Conservation (phyloP, 176 grass and related monocot species). For the Themeda triandra region DNA sequence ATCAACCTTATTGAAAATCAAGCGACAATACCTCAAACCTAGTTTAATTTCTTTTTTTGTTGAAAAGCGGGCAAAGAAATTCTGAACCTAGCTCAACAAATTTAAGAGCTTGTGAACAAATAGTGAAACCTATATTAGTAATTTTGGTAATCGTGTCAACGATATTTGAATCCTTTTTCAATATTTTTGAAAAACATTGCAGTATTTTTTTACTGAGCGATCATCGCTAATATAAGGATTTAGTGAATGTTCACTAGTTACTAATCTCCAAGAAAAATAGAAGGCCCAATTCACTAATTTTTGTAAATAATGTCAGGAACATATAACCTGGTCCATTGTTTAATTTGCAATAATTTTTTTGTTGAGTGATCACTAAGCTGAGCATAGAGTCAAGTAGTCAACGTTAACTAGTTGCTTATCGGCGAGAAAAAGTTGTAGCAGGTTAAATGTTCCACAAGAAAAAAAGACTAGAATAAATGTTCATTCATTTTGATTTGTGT, state of each 20-base stretch:
- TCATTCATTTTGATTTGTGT: background rate
- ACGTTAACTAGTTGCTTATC: background rate
- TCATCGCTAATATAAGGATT: background rate
- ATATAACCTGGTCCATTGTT: background rate
- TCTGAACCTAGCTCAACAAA: background rate
- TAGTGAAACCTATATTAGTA: background rate
- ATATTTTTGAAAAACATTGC: background rate
- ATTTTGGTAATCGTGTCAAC: background rate
- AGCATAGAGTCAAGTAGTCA: background rate
- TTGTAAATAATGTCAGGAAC: background rate
- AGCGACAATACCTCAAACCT: background rate
- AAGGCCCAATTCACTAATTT: background rate
- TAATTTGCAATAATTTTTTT: background rate
- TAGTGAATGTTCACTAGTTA: background rate
- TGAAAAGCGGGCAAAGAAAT: background rate
- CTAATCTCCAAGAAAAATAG: background rate
- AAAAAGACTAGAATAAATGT: background rate
- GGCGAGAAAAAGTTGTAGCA: background rate
- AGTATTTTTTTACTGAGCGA: background rate
- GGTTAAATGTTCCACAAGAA: background rate
- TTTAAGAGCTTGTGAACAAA: background rate
- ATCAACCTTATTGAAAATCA: background rate
- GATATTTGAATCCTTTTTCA: background rate
- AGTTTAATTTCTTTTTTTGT: background rate
- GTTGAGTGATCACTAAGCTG: background rate